Evolutionary conservation across 2,329 filamentous ascomycete species (phyloP).

Genomic region (Curvularia lunata): DNA sequence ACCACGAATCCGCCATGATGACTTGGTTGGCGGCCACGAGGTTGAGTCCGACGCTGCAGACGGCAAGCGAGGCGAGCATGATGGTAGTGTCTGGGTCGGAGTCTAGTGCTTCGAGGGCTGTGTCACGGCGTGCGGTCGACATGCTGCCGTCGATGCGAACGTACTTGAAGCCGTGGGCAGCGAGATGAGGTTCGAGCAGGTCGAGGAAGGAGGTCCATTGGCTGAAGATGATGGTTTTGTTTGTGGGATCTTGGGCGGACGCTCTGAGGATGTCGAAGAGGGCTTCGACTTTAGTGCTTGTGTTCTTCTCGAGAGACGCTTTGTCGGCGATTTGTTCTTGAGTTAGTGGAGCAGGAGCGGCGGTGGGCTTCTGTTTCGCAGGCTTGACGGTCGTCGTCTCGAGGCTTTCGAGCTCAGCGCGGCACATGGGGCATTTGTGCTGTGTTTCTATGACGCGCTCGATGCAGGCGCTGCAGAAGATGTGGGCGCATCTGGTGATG

Average conservation of each 20-base stretch:
- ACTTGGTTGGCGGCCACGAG: slow-evolving; percentile 86
- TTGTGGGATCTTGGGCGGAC: slow-evolving; percentile 64
- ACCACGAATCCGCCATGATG: slow-evolving; percentile 85
- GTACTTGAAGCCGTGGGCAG: slow-evolving; percentile 65
- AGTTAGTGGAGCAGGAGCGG: slow-evolving; percentile 22
- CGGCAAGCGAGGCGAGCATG: slow-evolving; percentile 80
- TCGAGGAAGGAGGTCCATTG: slow-evolving; percentile 80
- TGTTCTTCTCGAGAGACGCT: slow-evolving; percentile 55
- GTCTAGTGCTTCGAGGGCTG: slow-evolving; percentile 71
- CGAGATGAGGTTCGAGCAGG: slow-evolving; percentile 72
- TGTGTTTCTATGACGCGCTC: slow-evolving; percentile 74
- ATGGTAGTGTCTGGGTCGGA: slow-evolving; percentile 71
- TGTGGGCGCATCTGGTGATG: slow-evolving; percentile 84
- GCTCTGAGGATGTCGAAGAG: slow-evolving; percentile 77
- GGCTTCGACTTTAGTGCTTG: slow-evolving; percentile 83
- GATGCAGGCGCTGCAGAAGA: slow-evolving; percentile 78
- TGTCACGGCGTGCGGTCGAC: slow-evolving; percentile 72
- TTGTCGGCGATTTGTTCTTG: slow-evolving; percentile 58
- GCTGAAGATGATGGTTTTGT: slow-evolving; percentile 76
- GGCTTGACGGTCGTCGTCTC: slow-evolving; percentile 67
- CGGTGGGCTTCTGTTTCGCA: slow-evolving; percentile 57
- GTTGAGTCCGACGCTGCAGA: slow-evolving; percentile 86
- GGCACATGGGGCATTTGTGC: slow-evolving; percentile 84
- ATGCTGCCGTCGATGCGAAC: slow-evolving; percentile 83
- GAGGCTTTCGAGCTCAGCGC: slow-evolving; percentile 64